Conservation (phyloP, 2,329 filamentous ascomycete species). For the Botrytis elliptica region DNA sequence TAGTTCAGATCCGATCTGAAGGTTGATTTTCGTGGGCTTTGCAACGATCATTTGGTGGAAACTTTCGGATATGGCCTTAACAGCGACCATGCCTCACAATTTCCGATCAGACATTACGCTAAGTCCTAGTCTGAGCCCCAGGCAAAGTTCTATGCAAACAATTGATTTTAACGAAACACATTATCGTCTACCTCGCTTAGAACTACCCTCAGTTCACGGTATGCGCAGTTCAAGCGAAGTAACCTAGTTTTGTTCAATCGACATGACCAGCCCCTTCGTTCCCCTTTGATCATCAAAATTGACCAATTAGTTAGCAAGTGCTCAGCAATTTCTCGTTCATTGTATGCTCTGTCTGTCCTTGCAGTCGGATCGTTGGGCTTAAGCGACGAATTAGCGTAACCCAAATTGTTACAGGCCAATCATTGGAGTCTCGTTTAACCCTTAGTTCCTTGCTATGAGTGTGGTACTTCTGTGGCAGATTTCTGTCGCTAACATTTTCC, state of each 20-base stretch:
- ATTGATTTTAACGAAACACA: neutral
- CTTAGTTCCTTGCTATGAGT: neutral
- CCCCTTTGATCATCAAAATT: neutral
- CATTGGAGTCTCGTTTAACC: neutral
- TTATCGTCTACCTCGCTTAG: neutral
- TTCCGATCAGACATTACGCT: neutral
- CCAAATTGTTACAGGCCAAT: neutral
- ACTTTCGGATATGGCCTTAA: neutral
- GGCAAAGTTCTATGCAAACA: neutral
- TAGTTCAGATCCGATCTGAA: neutral
- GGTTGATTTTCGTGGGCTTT: neutral
- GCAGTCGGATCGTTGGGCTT: neutral
- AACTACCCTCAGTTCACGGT: neutral
- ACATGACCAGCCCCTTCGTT: too few species aligned
- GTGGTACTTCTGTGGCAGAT: neutral
- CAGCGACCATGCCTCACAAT: neutral
- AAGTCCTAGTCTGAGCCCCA: neutral
- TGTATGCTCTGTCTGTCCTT: neutral
- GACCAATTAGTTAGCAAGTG: neutral
- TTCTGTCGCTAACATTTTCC: neutral
- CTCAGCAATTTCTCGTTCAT: neutral
- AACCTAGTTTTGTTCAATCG: neutral
- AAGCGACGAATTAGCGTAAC: neutral
- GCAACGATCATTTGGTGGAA: too few species aligned
- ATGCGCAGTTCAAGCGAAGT: too few species aligned